Evolutionary conservation across 495 filamentous ascomycete genomes (phyloP).

Genomic region (Tuber magnatum): DNA sequence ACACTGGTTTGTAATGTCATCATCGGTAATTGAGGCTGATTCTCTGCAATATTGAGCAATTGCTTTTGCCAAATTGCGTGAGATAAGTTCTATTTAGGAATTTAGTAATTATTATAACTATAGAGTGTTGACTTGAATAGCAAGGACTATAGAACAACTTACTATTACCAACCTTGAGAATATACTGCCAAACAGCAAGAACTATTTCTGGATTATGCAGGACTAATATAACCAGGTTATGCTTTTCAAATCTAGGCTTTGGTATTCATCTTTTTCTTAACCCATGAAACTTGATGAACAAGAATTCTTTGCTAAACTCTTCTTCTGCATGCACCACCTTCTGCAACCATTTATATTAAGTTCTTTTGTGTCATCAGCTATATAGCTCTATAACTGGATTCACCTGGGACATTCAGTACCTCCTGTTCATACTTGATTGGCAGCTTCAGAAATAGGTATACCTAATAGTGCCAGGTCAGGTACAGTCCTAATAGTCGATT

Average conservation of each 20-base stretch:
- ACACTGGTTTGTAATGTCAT: too few species aligned
- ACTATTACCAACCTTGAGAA: background rate
- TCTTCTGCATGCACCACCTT: too few species aligned
- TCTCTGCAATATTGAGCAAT: background rate
- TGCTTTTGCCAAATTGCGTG: background rate
- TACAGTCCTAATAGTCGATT: too few species aligned
- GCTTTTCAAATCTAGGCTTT: background rate
- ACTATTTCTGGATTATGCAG: background rate
- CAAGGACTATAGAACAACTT: background rate
- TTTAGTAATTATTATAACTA: background rate
- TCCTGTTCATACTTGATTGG: background rate
- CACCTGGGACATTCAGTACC: too few species aligned
- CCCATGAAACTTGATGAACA: too few species aligned
- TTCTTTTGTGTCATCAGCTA: background rate
- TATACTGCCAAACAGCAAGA: background rate
- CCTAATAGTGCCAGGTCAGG: background rate
- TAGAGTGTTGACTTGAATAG: background rate
- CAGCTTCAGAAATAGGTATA: background rate
- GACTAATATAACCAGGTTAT: accelerated
- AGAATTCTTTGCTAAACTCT: too few species aligned
- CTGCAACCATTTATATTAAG: background rate
- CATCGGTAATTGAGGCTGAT: too few species aligned
- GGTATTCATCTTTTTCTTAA: background rate
- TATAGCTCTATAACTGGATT: too few species aligned
- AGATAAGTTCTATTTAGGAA: too few species aligned